Evolutionary conservation across 1,139 yeast species (phyloP), one percentile per base, ranked within the genome.

Genomic region (Yamadazyma mexicana): DNA sequence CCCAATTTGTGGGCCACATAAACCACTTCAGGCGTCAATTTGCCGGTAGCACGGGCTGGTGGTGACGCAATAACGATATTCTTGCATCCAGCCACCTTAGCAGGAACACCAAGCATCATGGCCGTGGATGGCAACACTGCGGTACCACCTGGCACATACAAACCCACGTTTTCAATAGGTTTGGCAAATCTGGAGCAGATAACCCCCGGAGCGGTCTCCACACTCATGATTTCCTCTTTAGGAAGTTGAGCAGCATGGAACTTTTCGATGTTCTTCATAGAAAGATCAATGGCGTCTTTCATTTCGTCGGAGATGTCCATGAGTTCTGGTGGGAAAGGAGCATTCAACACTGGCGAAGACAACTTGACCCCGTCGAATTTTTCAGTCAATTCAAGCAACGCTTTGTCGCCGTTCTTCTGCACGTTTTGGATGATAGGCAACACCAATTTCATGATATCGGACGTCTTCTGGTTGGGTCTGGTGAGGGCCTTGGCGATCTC

Each of bases 81-180:
- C 53, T 83, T 79, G 71, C 98, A 92, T 3, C 97, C 97, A 18
- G 99, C 99, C 44, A 92, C 99, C 63, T 83, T 80, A 14, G 98
- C 98, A n/a, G 98, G 98, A 30, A 92, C 97, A 55, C 98, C 98
- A 55, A 92, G 77, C 97, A 92, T 92, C 69, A 92, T 77, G 10
- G 98, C 95, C 15, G 99, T 92, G 11, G 98, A 91, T 28, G 99
- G 99, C 49, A 92, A 75, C 23, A 94, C 94, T 1, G 99, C 99
- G 37, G 98, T 89, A 52, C 99, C 99, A 52, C 99, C 99, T 37
- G 99, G 98, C 43, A 92, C 88, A 59, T 92, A 92, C 46, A 94
- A 77, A 43, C 98, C 99, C 38, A 92, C 98, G 43, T 80, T 83
- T 56, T 88, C 95, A 52, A 92, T 89, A 7, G 98, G 95, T 55